Evolutionary conservation across 192 early-diverging fungal genomes (phyloP).

Genomic region (Borealophlyctis nickersoniae): DNA sequence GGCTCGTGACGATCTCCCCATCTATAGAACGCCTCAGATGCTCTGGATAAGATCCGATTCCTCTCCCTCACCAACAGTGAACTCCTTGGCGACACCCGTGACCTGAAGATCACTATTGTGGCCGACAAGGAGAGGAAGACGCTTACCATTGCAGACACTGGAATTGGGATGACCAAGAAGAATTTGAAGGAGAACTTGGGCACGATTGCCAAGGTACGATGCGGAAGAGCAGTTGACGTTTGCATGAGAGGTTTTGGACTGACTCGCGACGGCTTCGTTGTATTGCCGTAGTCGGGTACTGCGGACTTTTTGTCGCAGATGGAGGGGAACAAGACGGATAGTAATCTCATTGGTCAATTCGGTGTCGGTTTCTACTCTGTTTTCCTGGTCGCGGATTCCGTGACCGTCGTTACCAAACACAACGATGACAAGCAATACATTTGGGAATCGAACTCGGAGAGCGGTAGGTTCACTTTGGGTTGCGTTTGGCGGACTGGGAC

Average conservation of each 20-base stretch:
- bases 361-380: slow-evolving; percentile 99
- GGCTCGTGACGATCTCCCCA: too few relatives aligned
- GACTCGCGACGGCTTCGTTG: not conserved
- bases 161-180: slow-evolving; percentile 92
- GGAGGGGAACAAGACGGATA: slow-evolving; percentile 69
- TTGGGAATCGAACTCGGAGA: slow-evolving; percentile 92
- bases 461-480: slow-evolving; percentile 41
- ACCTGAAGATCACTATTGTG: slow-evolving; percentile 81
- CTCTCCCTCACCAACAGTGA: slow-evolving; percentile 66
- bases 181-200: slow-evolving; percentile 89
- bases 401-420: slow-evolving; percentile 85
- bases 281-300: slow-evolving; percentile 71
- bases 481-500: not conserved
- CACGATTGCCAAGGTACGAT: slow-evolving; percentile 81
- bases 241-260: not conserved
- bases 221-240: not conserved
- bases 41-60: slow-evolving; percentile 91
- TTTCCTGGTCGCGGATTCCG: slow-evolving; percentile 93
- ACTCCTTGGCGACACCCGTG: slow-evolving; percentile 55
- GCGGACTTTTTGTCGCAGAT: slow-evolving; percentile 79
- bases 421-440: slow-evolving; percentile 85
- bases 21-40: slow-evolving; percentile 82
- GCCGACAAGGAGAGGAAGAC: slow-evolving; percentile 71
- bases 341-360: slow-evolving; percentile 92
- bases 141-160: slow-evolving; percentile 85